Base-by-base conservation (phyloP, 768 basidiomycete genomes). In the Mycena albidolilacea region DNA sequence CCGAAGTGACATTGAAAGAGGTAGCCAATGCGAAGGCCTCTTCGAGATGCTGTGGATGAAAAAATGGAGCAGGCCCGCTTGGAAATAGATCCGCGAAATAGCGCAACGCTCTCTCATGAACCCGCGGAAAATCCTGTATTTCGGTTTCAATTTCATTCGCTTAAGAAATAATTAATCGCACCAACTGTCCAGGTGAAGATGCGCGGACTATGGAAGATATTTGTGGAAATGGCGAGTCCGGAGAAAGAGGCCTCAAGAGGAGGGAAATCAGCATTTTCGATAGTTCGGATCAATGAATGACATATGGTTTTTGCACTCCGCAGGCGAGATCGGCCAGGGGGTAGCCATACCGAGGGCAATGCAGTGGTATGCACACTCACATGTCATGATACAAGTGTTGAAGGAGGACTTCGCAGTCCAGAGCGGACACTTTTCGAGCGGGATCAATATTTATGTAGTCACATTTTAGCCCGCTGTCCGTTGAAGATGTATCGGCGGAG, bases 341-440 rank as follows among this genome's bases (percentile, higher is more conserved):
- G n/a, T 10, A 17, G 30, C 39, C 7, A 48, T 63, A 14, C 5
- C 61, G 10, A 41, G 23, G 11, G 60, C 35, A 38, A 10, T 58
- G 60, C 21, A 21, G 69, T 44, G 6, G 15, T 54, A 58, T 19
- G 0, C 30, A 38, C 48, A 88, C 91, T 85, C 81, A 93, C 93
- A 80, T 80, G 77, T 93, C 90, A 77, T 92, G 90, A 78, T 94
- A 93, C 39, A 94, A 77, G 80, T 92, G 88, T 70, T 86, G 85
- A n/a, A 94, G 81, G 60, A 94, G 79, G 1, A 82, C 84, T 60
- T 88, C 87, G 7, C 92, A 84, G 78, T 93, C 92, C 54, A 79
- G 77, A 19, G 83, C 80, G 48, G 76, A 78, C 61, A 89, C 83
- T 41, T 80, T 78, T 19, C 82, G 79, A 55, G 84, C 80, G 37